These are phyloP conservation scores for Suhomyces sp. DNA, from an alignment of 805 yeast species.

Conservation along the genomic window DNA sequence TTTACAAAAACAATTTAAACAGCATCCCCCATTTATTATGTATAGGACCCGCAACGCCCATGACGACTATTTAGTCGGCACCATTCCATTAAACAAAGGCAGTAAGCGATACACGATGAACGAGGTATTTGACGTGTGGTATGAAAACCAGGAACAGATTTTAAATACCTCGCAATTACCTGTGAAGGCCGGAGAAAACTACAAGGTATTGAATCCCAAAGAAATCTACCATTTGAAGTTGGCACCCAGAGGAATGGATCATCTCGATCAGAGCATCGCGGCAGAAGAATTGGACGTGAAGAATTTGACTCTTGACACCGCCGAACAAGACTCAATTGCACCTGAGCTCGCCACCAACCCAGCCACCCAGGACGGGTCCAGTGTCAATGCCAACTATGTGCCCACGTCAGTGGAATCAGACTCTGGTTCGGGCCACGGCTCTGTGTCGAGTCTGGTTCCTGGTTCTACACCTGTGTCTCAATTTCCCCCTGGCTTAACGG, in stretches of 20 bases:
- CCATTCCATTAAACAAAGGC: conserved; percentile 37
- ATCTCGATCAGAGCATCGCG: background rate
- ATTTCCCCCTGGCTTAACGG: conserved; percentile 9
- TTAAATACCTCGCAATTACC: conserved; percentile 14
- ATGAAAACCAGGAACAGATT: conserved; percentile 27
- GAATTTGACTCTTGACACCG: background rate
- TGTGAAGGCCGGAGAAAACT: conserved; percentile 24
- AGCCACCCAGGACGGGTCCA: background rate
- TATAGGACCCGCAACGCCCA: conserved; percentile 1
- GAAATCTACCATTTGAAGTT: conserved; percentile 38
- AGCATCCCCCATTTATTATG: background rate
- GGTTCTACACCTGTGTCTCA: background rate
- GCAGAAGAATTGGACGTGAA: background rate
- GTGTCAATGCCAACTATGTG: background rate
- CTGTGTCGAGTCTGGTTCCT: background rate
- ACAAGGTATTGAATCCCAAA: conserved; percentile 28
- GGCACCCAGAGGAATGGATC: background rate
- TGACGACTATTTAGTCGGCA: background rate
- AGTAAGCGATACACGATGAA: conserved; percentile 47
- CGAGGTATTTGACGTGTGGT: conserved; percentile 54
- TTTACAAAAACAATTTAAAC: background rate
- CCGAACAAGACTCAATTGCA: background rate
- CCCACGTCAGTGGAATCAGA: background rate
- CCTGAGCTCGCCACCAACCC: background rate
- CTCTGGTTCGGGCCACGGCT: background rate